These are phyloP conservation scores for Tuber melanosporum DNA, from an alignment of 495 filamentous ascomycete species.

Conservation along the genomic window DNA sequence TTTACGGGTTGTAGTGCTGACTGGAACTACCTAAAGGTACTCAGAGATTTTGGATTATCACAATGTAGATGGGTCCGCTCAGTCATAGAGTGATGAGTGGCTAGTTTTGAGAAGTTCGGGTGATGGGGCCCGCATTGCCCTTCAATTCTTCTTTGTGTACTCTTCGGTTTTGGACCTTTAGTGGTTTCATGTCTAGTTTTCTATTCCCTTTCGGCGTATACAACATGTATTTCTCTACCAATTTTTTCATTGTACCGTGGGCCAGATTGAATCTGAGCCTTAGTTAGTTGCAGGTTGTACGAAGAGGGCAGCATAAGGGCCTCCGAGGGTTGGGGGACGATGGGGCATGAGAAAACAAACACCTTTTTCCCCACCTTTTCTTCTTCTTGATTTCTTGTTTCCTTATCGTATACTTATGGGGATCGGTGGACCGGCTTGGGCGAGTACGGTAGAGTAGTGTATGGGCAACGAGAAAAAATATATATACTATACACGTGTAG, in stretches of 20 bases:
- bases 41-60: slow-evolving; percentile 99
- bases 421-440: background rate
- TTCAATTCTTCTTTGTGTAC: background rate
- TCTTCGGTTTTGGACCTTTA: background rate
- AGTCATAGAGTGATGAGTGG: slow-evolving; percentile 15
- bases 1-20: slow-evolving; percentile 7
- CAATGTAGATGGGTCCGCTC: slow-evolving; percentile 61
- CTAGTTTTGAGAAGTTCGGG: background rate
- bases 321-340: background rate
- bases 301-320: background rate
- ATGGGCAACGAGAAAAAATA: background rate
- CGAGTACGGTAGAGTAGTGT: background rate
- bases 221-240: slow-evolving; percentile 20
- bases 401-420: background rate
- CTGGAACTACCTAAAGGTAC: slow-evolving; percentile 59
- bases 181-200: background rate
- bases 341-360: background rate
- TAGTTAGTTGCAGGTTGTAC: slow-evolving; percentile 2
- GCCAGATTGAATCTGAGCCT: slow-evolving; percentile 3
- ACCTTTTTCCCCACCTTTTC: background rate
- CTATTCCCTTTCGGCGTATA: slow-evolving; percentile 40
- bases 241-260: slow-evolving; percentile 24
- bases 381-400: background rate
- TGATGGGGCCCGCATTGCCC: background rate
- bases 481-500: background rate